Conservation (phyloP, 164 flowering plant species). For the Liquidambar formosana region DNA sequence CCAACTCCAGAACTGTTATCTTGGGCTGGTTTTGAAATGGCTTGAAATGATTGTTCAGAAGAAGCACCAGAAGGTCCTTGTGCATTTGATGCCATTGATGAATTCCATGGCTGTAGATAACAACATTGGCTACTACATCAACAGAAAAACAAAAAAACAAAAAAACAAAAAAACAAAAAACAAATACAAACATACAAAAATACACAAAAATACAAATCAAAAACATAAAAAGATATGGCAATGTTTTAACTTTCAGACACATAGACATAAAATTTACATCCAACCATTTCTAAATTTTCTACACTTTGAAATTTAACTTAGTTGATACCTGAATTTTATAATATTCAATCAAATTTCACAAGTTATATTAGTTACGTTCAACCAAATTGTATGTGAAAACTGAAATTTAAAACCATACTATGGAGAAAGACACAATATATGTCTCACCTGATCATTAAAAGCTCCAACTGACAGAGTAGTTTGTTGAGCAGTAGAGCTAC, state of each 20-base stretch:
- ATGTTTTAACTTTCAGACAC: background rate
- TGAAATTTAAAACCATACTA: background rate
- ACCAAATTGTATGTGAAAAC: background rate
- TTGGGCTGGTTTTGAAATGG: conserved; percentile 17
- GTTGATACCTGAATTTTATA: background rate
- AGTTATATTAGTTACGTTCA: background rate
- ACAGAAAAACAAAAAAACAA: no score
- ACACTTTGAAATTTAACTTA: background rate
- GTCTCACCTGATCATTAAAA: conserved; percentile 20
- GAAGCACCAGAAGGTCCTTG: conserved; percentile 32
- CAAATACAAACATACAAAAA: no score
- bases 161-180: no score
- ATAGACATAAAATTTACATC: background rate
- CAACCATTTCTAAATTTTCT: background rate
- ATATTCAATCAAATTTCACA: background rate
- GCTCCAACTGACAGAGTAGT: conserved; percentile 4
- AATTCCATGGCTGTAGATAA: conserved; percentile 41
- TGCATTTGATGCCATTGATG: conserved; percentile 28
- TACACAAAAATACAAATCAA: background rate
- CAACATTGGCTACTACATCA: no score
- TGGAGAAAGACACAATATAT: background rate
- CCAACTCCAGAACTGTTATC: conserved; percentile 26
- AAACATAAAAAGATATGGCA: background rate
- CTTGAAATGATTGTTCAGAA: conserved; percentile 22
- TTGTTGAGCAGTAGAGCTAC: conserved; percentile 12